Conservation (phyloP, 257 asterid genomes). For the Linderniella brevidens region DNA sequence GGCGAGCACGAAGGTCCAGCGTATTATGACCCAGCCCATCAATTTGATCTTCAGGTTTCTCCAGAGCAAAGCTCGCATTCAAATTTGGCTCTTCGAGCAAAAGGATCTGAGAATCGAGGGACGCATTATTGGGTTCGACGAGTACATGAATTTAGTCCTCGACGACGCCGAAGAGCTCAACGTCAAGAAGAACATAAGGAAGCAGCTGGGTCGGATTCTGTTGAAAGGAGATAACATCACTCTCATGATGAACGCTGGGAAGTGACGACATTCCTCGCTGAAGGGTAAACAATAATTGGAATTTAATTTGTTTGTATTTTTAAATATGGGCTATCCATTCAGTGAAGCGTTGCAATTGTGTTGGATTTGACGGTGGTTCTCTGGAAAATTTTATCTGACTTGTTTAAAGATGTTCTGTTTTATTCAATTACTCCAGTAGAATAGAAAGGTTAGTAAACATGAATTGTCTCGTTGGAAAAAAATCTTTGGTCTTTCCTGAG, state of each 20-base stretch:
- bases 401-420: no score
- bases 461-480: no score
- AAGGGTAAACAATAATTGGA: no score
- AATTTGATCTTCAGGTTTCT: slow-evolving; percentile 55
- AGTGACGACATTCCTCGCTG: slow-evolving; percentile 9
- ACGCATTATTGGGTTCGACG: slow-evolving; percentile 45
- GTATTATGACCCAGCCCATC: slow-evolving; percentile 42
- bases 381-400: no score
- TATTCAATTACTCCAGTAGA: no score
- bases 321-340: not conserved
- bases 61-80: slow-evolving; percentile 52
- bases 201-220: slow-evolving; percentile 45
- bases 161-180: slow-evolving; percentile 45
- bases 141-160: slow-evolving; percentile 48
- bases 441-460: no score
- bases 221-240: slow-evolving; percentile 51
- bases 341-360: no score
- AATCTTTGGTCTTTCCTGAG: no score
- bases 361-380: no score
- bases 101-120: slow-evolving; percentile 50
- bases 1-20: slow-evolving; percentile 43
- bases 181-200: slow-evolving; percentile 34
- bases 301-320: not conserved
- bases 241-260: slow-evolving; percentile 45
- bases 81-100: slow-evolving; percentile 61